These are phyloP conservation scores for Colletotrichum viniferum DNA, from an alignment of 2,329 filamentous ascomycete genomes.

Conservation along the genomic window DNA sequence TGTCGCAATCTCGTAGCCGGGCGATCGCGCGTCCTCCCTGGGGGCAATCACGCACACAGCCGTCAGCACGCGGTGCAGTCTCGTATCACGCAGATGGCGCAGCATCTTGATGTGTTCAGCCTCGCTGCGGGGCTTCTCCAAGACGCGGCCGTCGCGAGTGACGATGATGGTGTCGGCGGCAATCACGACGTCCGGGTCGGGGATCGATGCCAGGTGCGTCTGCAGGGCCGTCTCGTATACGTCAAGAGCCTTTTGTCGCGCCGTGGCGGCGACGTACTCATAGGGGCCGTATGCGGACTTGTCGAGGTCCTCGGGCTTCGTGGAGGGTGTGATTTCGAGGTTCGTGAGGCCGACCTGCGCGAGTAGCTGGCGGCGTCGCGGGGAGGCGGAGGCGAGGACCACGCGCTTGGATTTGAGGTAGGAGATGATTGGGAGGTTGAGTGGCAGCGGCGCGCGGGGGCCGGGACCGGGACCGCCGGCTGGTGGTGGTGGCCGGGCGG, in stretches of 20 bases:
- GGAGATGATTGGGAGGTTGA: conserved; percentile 80
- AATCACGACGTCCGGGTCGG: conserved; percentile 83
- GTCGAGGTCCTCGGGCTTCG: conserved; percentile 82
- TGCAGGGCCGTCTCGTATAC: conserved; percentile 62
- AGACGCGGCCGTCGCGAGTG: conserved; percentile 72
- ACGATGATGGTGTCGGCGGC: conserved; percentile 92
- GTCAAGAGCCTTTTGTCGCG: conserved; percentile 79
- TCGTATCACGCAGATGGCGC: conserved; percentile 77
- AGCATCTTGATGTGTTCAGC: conserved; percentile 85
- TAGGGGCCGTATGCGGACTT: conserved; percentile 77
- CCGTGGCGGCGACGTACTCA: conserved; percentile 91
- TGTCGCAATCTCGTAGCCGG: conserved; percentile 82
- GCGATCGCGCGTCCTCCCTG: conserved; percentile 77
- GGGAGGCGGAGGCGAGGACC: conserved; percentile 89
- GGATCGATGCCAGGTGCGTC: conserved; percentile 45
- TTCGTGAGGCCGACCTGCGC: conserved; percentile 78
- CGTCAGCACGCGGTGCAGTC: conserved; percentile 83
- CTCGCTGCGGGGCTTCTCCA: conserved; percentile 90
- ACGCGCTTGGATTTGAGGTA: conserved; percentile 79
- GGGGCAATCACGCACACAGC: conserved; percentile 85
- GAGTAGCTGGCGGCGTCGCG: conserved; percentile 81
- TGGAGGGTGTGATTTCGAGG: conserved; percentile 84
- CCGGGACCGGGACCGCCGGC: conserved; percentile 18
- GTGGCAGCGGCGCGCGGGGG: conserved; percentile 63
- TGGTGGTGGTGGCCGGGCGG: conserved; percentile 21